Conservation (phyloP, 805 yeast species). For the Wickerhamomyces hampshirensis region DNA sequence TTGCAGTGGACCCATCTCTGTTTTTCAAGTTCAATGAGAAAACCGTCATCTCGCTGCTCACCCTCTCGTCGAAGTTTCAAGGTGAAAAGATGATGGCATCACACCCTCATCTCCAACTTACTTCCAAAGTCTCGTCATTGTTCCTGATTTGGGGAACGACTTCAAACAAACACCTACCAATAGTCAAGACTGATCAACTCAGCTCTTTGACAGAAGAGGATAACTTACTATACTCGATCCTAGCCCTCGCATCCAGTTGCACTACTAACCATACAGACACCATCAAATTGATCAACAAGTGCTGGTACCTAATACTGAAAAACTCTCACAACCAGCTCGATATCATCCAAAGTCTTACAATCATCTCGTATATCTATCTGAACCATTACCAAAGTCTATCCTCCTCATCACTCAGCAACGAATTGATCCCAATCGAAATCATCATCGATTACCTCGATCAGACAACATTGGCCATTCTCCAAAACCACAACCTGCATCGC, state of each 20-base stretch:
- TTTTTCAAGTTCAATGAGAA: conserved; percentile 21
- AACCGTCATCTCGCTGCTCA: conserved; percentile 29
- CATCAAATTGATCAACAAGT: conserved; percentile 34
- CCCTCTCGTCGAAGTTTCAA: conserved; percentile 26
- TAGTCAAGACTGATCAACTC: conserved; percentile 16
- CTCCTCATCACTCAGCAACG: background rate
- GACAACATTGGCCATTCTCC: no score
- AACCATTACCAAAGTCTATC: conserved; percentile 25
- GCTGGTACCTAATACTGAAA: conserved; percentile 37
- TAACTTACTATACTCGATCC: conserved; percentile 38
- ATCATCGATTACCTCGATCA: background rate
- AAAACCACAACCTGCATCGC: conserved; percentile 14
- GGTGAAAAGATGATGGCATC: no score
- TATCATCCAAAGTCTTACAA: conserved; percentile 41
- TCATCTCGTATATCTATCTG: conserved; percentile 39
- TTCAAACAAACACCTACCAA: conserved; percentile 27
- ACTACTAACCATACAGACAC: conserved; percentile 31
- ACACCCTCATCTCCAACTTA: conserved; percentile 2
- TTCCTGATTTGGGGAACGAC: conserved; percentile 23
- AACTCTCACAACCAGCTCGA: conserved; percentile 19
- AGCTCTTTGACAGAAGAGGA: conserved; percentile 27
- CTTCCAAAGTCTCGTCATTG: conserved; percentile 12
- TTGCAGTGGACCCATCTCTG: conserved; percentile 3
- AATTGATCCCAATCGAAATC: background rate
- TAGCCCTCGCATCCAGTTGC: conserved; percentile 42